Base-by-base conservation (phyloP, 2,329 filamentous ascomycete species). In the Dactylellina drechsleri region DNA sequence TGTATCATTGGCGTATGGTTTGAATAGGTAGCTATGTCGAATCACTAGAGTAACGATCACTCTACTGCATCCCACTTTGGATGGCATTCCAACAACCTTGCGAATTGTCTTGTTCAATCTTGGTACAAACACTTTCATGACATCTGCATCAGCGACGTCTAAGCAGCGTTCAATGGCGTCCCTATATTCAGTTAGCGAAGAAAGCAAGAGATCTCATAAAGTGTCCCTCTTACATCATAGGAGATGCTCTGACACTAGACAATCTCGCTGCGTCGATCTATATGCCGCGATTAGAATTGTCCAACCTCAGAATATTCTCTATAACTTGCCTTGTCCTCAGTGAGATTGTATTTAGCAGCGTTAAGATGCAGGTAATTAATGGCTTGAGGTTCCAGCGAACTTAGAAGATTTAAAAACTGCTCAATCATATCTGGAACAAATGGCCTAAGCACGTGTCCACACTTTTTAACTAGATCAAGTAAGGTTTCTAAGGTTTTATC, bases 301-400 rank as follows among this genome's bases (percentile, higher is more conserved):
- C 47, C 18, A 40, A 23, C 20, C 18, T 2, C 20, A 59, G n/a
- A 18, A 2, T 43, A 23, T 41, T 2, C n/a, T 2, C 23, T 31
- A 20, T 47, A 1, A 31, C 60, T 20, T 53, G 77, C 77, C 53
- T 94, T 89, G 78, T 96, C 92, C 54, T 92, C 90, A 0, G 91
- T 96, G 28, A 96, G 86, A 58, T 96, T 93, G 77, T 93, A 91
- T 77, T 91, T 90, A 52, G 88, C 90, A 0, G 92, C 92, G 79
- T 96, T 92, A 76, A 97, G 88, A 82, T 97, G 95, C 61, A 97
- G 86, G 81, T 96, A 98, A 79, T 97, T 97, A 79, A 98, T 88
- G 3, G 68, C 77, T 81, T 97, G 90, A 0, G 91, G 92, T 81
- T 99, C 95, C 60, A 98, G 86, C 0, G 92, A 92, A 80, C 92